phyloP scores from a whole-genome alignment of 2,329 filamentous ascomycete genomes.

The Fusarium austroafricanum region DNA sequence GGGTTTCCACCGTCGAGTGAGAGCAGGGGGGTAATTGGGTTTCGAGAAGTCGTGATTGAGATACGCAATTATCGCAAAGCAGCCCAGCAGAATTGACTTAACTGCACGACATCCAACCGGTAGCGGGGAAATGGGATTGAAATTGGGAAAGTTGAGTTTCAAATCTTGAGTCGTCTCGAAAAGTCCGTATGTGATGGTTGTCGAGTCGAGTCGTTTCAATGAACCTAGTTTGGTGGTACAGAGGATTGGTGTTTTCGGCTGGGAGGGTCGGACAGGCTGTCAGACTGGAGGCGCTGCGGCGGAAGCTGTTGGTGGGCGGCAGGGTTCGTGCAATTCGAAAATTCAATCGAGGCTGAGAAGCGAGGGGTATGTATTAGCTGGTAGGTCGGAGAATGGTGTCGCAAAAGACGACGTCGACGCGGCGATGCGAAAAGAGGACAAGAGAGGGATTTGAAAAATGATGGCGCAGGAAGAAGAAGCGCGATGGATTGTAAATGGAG shows the following conservation, averaged over 20 bases:
- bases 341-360: conserved; percentile 36
- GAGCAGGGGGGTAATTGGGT: conserved; percentile 1
- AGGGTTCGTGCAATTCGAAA: conserved; percentile 37
- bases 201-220: conserved; percentile 25
- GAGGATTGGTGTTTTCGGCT: conserved; percentile 28
- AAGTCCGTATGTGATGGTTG: conserved; percentile 18
- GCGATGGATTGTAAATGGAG: conserved; percentile 30
- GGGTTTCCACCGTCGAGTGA: not conserved
- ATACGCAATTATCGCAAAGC: conserved; percentile 25
- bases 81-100: conserved; percentile 26
- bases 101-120: conserved; percentile 32
- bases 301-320: conserved; percentile 34
- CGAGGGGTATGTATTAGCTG: conserved; percentile 28
- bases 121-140: not conserved
- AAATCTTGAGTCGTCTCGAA: not conserved
- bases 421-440: conserved; percentile 19
- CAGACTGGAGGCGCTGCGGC: conserved; percentile 36
- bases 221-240: conserved; percentile 30
- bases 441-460: conserved; percentile 30
- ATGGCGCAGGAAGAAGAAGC: conserved; percentile 34
- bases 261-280: conserved; percentile 37
- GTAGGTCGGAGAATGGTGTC: conserved; percentile 8
- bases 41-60: conserved; percentile 7
- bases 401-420: conserved; percentile 22
- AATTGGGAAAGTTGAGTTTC: not conserved